Percentiles rank a stretch among this genome's conserved stretches.
These are phyloP conservation scores for Pezicula radicicola DNA, from an alignment of 2,329 filamentous ascomycete genomes.

Conservation along the genomic window DNA sequence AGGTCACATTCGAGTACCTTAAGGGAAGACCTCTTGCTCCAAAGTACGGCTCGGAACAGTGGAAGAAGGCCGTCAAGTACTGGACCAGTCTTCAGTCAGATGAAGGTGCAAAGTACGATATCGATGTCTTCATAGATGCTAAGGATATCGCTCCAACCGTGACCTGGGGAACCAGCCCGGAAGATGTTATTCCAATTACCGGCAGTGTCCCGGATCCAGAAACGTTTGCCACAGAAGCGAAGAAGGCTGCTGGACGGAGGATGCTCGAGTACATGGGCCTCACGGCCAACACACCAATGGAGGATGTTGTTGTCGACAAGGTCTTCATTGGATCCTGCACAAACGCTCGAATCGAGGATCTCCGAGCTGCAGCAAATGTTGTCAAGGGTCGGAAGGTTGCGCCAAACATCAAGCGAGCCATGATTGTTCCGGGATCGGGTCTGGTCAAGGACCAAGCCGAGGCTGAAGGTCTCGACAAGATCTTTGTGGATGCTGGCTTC, in stretches of 20 bases:
- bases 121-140: slow-evolving; percentile 82
- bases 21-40: slow-evolving; percentile 88
- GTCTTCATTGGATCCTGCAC: slow-evolving; percentile 98
- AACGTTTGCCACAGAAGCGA: slow-evolving; percentile 74
- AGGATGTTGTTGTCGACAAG: slow-evolving; percentile 92
- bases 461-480: slow-evolving; percentile 85
- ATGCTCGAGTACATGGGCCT: slow-evolving; percentile 97
- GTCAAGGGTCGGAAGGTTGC: slow-evolving; percentile 87
- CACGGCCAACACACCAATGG: slow-evolving; percentile 79
- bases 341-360: slow-evolving; percentile 93
- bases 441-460: slow-evolving; percentile 92
- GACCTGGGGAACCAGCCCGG: slow-evolving; percentile 95
- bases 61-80: slow-evolving; percentile 84
- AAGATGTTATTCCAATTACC: slow-evolving; percentile 94
- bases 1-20: slow-evolving; percentile 92
- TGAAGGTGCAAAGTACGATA: slow-evolving; percentile 83
- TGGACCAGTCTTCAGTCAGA: slow-evolving; percentile 88
- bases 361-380: slow-evolving; percentile 81
- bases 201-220: slow-evolving; percentile 88
- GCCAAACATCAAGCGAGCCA: slow-evolving; percentile 83
- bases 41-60: slow-evolving; percentile 77
- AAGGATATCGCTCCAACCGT: slow-evolving; percentile 93
- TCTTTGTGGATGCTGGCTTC: slow-evolving; percentile 89
- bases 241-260: slow-evolving; percentile 75
- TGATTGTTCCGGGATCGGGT: slow-evolving; percentile 95